Evolutionary conservation across 768 basidiomycete species (phyloP).

Genomic region (Hericium rajendrae): DNA sequence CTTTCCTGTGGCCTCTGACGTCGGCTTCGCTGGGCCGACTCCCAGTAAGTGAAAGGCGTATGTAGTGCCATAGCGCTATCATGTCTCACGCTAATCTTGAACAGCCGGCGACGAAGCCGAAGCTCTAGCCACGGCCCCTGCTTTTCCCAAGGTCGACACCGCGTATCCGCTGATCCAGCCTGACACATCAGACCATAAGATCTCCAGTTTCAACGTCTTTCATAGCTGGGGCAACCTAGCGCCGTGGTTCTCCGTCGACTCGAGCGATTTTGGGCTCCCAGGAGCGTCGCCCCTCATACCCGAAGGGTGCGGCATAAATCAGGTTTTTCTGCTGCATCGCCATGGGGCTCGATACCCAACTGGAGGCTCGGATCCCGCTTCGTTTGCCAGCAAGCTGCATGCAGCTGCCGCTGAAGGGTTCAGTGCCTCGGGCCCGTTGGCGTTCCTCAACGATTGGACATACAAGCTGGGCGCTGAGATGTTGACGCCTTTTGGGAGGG

Average conservation of each 20-base stretch:
- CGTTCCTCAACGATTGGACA: conserved; percentile 37
- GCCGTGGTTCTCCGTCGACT: conserved; percentile 41
- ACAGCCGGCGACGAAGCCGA: conserved; percentile 19
- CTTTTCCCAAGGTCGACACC: conserved; percentile 24
- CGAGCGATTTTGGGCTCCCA: conserved; percentile 33
- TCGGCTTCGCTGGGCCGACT: conserved; percentile 38
- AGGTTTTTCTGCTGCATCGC: conserved; percentile 30
- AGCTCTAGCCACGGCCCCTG: conserved; percentile 24
- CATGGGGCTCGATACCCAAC: conserved; percentile 35
- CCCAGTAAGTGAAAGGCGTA: conserved; percentile 25
- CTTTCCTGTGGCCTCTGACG: conserved; percentile 32
- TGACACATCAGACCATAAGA: conserved; percentile 19
- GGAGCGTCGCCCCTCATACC: conserved; percentile 37
- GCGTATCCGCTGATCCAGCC: conserved; percentile 33
- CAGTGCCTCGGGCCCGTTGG: conserved; percentile 26
- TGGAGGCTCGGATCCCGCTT: conserved; percentile 16
- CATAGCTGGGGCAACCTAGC: conserved; percentile 37
- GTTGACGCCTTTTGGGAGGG: conserved; percentile 37
- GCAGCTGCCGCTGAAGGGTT: conserved; percentile 17
- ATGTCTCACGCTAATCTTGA: not conserved
- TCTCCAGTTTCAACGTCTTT: conserved; percentile 31
- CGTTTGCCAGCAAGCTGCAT: conserved; percentile 18
- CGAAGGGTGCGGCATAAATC: conserved; percentile 33
- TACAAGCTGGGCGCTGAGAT: conserved; percentile 37
- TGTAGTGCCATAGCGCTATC: not conserved